Conservation (phyloP, 2,329 filamentous ascomycete species). For the Fusarium praegraminearum region DNA sequence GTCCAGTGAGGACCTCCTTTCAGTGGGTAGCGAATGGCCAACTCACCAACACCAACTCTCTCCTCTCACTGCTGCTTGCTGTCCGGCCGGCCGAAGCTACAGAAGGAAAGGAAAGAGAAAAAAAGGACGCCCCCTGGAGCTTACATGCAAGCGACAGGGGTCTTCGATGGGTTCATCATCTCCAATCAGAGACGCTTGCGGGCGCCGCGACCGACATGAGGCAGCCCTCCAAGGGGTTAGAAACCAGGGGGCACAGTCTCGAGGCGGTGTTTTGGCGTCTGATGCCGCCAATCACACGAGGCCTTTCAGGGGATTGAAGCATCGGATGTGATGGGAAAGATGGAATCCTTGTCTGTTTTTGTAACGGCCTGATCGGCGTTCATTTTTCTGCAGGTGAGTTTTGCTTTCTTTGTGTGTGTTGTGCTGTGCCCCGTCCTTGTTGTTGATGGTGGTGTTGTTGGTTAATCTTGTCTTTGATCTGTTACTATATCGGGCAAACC, state of each 20-base stretch:
- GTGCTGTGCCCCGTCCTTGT: constrained; percentile 28
- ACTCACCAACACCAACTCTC: constrained; percentile 21
- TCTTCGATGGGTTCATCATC: constrained; percentile 15
- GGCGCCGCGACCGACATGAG: constrained; percentile 43
- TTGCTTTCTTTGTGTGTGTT: constrained; percentile 19
- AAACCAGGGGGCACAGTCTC: constrained; percentile 32
- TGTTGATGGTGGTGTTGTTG: not conserved
- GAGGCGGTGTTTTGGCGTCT: constrained; percentile 39
- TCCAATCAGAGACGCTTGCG: constrained; percentile 42
- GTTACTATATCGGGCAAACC: constrained; percentile 24
- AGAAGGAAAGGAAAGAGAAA: not conserved
- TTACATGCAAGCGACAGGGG: constrained; percentile 37
- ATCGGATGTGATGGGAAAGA: constrained; percentile 37
- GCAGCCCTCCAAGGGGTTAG: constrained; percentile 38
- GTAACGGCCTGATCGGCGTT: constrained; percentile 45
- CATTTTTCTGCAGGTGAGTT: constrained; percentile 21
- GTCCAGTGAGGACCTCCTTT: constrained; percentile 41
- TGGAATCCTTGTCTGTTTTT: constrained; percentile 41
- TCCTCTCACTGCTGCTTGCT: constrained; percentile 2
- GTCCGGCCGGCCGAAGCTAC: not conserved
- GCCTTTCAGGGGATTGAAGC: constrained; percentile 41
- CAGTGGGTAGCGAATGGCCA: constrained; percentile 34
- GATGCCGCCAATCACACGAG: constrained; percentile 42
- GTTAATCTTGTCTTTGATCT: not conserved
- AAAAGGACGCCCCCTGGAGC: constrained; percentile 26